These are phyloP conservation scores for Venturia asperata DNA, from an alignment of 2,329 filamentous ascomycete species.

Conservation along the genomic window DNA sequence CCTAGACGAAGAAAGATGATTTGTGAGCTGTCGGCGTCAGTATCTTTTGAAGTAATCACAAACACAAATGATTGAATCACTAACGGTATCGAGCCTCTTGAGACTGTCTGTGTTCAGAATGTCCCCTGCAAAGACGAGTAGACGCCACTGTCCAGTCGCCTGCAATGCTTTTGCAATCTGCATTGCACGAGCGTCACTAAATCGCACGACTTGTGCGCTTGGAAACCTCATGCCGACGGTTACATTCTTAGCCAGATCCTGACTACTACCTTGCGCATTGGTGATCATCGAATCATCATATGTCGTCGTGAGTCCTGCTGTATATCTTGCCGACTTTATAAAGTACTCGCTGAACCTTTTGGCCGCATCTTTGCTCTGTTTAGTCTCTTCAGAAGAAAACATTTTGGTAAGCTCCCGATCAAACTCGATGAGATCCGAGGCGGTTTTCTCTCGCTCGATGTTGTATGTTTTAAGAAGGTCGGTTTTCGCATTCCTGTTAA, in stretches of 20 bases:
- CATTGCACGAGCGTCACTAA: slow-evolving; percentile 50
- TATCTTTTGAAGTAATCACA: background rate
- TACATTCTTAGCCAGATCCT: slow-evolving; percentile 40
- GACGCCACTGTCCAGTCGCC: slow-evolving; percentile 51
- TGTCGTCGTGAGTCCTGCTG: slow-evolving; percentile 51
- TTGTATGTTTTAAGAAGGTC: slow-evolving; percentile 46
- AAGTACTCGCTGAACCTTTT: slow-evolving; percentile 58
- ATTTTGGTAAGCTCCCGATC: slow-evolving; percentile 43
- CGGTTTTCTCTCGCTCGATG: slow-evolving; percentile 51
- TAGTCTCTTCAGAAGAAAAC: slow-evolving; percentile 45
- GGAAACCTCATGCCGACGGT: slow-evolving; percentile 52
- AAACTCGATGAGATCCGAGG: slow-evolving; percentile 56
- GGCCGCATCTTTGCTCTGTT: slow-evolving; percentile 52
- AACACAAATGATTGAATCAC: background rate
- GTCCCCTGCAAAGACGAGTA: slow-evolving; percentile 54
- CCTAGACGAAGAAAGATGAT: background rate
- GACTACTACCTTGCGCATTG: slow-evolving; percentile 45
- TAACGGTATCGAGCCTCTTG: background rate
- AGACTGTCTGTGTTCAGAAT: background rate
- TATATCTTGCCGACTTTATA: slow-evolving; percentile 53
- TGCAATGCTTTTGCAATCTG: slow-evolving; percentile 52
- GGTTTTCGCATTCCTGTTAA: slow-evolving; percentile 32
- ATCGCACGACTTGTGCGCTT: slow-evolving; percentile 53
- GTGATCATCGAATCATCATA: slow-evolving; percentile 49
- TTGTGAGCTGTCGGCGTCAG: background rate